Evolutionary conservation across 768 basidiomycete species (phyloP).

Genomic region (Tulasnella sp.): DNA sequence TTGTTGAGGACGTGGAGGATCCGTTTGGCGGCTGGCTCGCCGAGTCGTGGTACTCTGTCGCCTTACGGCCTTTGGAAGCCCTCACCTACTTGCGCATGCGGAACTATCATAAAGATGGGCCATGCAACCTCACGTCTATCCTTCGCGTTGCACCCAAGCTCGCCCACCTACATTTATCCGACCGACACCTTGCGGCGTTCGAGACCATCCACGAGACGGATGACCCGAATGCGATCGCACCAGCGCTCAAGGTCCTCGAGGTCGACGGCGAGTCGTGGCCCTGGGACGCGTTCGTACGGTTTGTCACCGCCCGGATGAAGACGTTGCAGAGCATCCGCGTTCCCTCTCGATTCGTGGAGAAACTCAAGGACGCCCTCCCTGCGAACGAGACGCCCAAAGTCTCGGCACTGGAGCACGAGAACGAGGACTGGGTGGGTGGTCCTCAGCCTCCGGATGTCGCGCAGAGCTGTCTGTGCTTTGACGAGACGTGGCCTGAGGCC

Average conservation of each 20-base stretch:
- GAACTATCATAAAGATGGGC: neutral
- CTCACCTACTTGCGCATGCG: neutral
- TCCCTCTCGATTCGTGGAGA: neutral
- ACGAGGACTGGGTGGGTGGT: too few relatives aligned
- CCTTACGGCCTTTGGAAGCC: neutral
- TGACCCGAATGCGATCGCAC: neutral
- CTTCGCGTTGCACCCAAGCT: neutral
- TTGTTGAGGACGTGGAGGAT: neutral
- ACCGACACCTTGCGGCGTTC: neutral
- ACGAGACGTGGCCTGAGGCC: too few relatives aligned
- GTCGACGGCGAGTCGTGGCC: neutral
- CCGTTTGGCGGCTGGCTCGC: neutral
- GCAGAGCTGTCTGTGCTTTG: too few relatives aligned
- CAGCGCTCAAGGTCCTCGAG: neutral
- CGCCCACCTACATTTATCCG: neutral
- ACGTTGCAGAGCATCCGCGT: neutral
- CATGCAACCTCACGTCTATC: neutral
- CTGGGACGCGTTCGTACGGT: neutral
- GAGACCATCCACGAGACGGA: neutral
- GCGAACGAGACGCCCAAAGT: too few relatives aligned
- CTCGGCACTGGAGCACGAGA: too few relatives aligned
- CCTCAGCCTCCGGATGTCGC: too few relatives aligned
- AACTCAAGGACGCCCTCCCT: too few relatives aligned
- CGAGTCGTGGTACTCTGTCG: neutral
- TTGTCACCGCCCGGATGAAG: neutral